Evolutionary conservation across 2,329 filamentous ascomycete genomes (phyloP).

Genomic region (Shiraia bambusicola): DNA sequence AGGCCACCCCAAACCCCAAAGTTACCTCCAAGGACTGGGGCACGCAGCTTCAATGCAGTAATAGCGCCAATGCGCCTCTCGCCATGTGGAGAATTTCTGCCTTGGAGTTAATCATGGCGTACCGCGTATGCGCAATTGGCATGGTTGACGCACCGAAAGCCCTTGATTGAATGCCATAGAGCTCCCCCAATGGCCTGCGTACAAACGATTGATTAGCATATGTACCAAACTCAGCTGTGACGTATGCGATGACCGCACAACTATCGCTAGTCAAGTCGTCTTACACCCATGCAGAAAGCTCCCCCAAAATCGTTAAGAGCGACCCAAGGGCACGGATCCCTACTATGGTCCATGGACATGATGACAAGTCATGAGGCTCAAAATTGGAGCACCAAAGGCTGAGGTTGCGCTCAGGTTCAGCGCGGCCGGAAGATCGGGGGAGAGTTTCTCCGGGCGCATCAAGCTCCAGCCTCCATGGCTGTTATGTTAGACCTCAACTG

Average conservation of each 20-base stretch:
- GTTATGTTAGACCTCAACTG: no score
- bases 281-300: slow-evolving; percentile 92
- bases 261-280: slow-evolving; percentile 39
- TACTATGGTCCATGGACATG: slow-evolving; percentile 77
- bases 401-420: slow-evolving; percentile 3
- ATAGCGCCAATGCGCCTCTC: slow-evolving; percentile 90
- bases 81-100: slow-evolving; percentile 61
- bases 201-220: slow-evolving; percentile 14
- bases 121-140: neutral
- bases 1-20: slow-evolving; percentile 97
- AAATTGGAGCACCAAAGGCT: slow-evolving; percentile 1
- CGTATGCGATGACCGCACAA: neutral
- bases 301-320: slow-evolving; percentile 95
- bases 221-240: neutral
- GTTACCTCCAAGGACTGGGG: slow-evolving; percentile 93
- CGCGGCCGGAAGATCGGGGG: slow-evolving; percentile 8
- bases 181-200: slow-evolving; percentile 44
- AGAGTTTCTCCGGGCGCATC: slow-evolving; percentile 3
- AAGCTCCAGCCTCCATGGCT: no score
- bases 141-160: slow-evolving; percentile 53
- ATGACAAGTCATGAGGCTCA: slow-evolving; percentile 4
- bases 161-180: slow-evolving; percentile 95
- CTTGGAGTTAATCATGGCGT: slow-evolving; percentile 3
- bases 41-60: slow-evolving; percentile 94
- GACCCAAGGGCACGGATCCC: slow-evolving; percentile 95